phyloP scores from a whole-genome alignment of 108 stramenopile genomes.

The Stephanodiscus triporus region DNA sequence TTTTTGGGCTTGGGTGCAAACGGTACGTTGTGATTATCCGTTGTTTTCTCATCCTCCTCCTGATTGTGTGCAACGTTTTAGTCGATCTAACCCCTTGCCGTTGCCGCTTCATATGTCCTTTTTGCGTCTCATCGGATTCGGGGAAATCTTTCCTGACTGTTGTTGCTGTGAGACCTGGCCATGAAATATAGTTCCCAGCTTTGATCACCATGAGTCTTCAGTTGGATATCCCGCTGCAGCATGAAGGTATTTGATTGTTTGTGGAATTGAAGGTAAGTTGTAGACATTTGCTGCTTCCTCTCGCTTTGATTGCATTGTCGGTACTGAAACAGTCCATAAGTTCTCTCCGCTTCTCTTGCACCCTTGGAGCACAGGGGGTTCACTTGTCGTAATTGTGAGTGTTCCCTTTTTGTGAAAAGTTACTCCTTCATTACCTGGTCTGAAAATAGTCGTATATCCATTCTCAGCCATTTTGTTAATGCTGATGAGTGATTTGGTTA shows the following conservation, averaged over 20 bases:
- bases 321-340: no score
- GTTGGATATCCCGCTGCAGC: constrained; percentile 21
- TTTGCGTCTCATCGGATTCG: constrained; percentile 19
- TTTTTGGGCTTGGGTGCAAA: no score
- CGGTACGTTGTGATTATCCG: neutral
- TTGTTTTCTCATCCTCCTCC: no score
- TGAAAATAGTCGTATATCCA: no score
- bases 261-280: neutral
- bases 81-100: neutral
- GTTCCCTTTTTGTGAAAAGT: no score
- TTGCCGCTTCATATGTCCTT: constrained; percentile 24
- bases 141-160: constrained; percentile 14
- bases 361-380: no score
- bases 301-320: no score
- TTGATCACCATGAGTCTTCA: constrained; percentile 10
- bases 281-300: neutral
- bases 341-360: no score
- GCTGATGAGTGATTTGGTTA: no score
- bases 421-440: no score
- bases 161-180: constrained; percentile 17
- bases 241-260: neutral
- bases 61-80: neutral
- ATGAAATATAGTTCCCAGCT: constrained; percentile 13
- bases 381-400: no score
- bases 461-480: no score